Evolutionary conservation across 2,329 filamentous ascomycete genomes (phyloP).

Genomic region (Ascochyta koolunga): DNA sequence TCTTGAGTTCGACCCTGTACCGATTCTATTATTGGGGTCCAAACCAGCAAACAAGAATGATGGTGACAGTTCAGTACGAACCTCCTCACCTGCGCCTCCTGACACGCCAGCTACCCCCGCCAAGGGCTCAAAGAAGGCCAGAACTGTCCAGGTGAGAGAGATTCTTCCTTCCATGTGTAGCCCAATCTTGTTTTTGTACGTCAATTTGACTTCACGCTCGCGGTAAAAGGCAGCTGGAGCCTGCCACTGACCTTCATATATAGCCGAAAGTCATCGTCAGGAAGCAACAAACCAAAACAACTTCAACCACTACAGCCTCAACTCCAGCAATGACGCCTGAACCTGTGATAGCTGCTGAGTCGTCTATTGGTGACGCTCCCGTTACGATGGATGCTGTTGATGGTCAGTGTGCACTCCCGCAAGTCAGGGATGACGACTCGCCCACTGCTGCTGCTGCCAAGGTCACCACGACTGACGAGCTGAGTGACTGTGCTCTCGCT

Average conservation of each 20-base stretch:
- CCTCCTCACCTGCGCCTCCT: conserved; percentile 17
- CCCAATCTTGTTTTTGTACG: background rate
- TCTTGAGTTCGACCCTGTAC: conserved; percentile 26
- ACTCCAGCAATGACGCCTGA: background rate
- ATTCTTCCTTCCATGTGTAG: background rate
- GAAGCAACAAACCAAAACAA: conserved; percentile 1
- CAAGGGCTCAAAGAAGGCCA: background rate
- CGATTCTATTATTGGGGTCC: conserved; percentile 8
- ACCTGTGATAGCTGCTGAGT: background rate
- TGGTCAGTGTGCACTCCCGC: background rate
- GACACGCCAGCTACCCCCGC: conserved; percentile 9
- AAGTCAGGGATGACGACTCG: background rate
- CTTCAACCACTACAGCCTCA: background rate
- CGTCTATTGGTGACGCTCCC: background rate
- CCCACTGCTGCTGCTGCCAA: background rate
- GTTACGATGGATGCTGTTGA: background rate
- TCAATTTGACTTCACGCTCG: background rate
- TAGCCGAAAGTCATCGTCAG: conserved; percentile 6
- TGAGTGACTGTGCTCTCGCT: background rate
- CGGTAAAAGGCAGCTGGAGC: background rate
- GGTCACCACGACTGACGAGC: background rate
- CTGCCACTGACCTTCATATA: conserved; percentile 3
- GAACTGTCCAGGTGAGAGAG: conserved; percentile 20
- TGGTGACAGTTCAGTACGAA: conserved; percentile 15
- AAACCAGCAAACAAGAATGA: conserved; percentile 19